phyloP scores from a whole-genome alignment of 441 rosid species.

The Adansonia gregorii region DNA sequence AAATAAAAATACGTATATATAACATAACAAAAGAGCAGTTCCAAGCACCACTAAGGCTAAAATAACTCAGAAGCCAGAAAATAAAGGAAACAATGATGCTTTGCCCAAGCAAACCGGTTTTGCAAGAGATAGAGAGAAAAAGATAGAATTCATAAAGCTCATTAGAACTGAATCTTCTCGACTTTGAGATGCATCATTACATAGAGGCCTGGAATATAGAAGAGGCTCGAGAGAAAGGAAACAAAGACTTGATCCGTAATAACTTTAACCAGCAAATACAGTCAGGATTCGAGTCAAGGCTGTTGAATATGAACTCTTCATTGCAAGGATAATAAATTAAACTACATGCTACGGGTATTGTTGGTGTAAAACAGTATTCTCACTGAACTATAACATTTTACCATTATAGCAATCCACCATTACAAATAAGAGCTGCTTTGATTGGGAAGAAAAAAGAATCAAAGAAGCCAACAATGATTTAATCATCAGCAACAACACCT shows the following conservation, averaged over 20 bases:
- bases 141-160: not conserved
- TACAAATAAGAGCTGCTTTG: not conserved
- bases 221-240: not conserved
- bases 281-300: not conserved
- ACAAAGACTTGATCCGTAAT: not conserved
- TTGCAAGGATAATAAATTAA: not conserved
- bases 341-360: not conserved
- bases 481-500: not conserved
- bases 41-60: constrained; percentile 8
- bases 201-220: not conserved
- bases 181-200: not conserved
- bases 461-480: not conserved
- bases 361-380: constrained; percentile 3
- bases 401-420: not conserved
- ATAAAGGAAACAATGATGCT: not conserved
- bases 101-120: not conserved
- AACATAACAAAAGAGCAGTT: not conserved
- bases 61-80: not conserved
- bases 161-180: not conserved
- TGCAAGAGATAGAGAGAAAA: not conserved
- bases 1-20: not conserved
- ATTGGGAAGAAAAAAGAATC: not conserved
- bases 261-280: not conserved
- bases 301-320: not conserved
- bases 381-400: constrained; percentile 1